Conservation (phyloP, 2,329 filamentous ascomycete genomes). For the Sporothrix pseudoabietina region DNA sequence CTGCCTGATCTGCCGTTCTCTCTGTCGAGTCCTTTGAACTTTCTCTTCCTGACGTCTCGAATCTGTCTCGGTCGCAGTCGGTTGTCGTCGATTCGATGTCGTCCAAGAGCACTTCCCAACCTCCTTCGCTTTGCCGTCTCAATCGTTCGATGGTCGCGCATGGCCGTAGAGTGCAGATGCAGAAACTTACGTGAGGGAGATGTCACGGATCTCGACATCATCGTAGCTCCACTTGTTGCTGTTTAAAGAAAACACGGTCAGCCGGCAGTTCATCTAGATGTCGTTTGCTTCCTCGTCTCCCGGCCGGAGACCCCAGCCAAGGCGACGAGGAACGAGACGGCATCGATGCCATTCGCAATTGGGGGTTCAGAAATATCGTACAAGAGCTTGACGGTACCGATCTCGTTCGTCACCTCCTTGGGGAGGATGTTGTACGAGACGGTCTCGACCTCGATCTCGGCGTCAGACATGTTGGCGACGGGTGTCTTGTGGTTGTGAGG, state of each 20-base stretch:
- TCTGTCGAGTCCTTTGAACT: not conserved
- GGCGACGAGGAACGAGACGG: not conserved
- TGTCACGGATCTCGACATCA: conserved; percentile 99
- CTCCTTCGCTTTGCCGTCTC: not conserved
- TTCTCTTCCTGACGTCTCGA: not conserved
- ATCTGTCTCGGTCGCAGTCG: not conserved
- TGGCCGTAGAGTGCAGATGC: not conserved
- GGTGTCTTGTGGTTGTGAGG: conserved; percentile 34
- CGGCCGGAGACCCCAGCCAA: not conserved
- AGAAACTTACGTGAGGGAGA: conserved; percentile 91
- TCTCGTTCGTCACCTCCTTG: conserved; percentile 87
- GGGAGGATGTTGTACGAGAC: conserved; percentile 77
- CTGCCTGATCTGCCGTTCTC: not conserved
- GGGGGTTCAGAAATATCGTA: conserved; percentile 27
- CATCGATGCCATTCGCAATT: not conserved
- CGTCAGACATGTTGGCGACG: conserved; percentile 78
- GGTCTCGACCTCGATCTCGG: conserved; percentile 90
- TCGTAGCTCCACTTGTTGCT: conserved; percentile 89
- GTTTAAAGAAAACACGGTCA: conserved; percentile 28
- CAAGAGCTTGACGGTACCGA: conserved; percentile 92
- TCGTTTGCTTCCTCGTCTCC: not conserved
- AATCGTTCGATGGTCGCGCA: conserved; percentile 29
- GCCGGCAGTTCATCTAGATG: not conserved
- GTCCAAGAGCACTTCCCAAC: not conserved
- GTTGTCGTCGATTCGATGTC: not conserved